Conservation (phyloP, 352 stramenopile species). For the Blastocystis sp. region DNA sequence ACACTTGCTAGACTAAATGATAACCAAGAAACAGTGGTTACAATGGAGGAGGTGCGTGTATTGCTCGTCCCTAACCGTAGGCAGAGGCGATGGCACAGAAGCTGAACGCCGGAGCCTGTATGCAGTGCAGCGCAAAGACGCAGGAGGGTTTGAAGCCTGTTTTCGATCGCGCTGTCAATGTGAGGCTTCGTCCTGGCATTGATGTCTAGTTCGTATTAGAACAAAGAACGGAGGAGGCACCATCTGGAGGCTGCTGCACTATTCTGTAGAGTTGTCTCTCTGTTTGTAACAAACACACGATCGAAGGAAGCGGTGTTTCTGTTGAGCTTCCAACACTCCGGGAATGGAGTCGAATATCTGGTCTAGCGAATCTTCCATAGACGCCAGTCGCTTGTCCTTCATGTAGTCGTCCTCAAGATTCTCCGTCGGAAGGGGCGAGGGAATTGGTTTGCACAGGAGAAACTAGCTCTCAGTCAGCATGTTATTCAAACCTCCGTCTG, state of each 20-base stretch:
- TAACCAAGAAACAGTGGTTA: slow-evolving; percentile 66
- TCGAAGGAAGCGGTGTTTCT: background rate
- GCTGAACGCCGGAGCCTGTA: slow-evolving; percentile 76
- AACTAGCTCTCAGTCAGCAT: background rate
- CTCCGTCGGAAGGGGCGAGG: background rate
- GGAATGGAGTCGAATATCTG: background rate
- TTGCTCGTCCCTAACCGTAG: slow-evolving; percentile 58
- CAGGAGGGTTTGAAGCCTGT: slow-evolving; percentile 82
- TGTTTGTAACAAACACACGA: background rate
- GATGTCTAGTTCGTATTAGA: slow-evolving; percentile 33
- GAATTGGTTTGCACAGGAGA: background rate
- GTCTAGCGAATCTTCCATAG: background rate
- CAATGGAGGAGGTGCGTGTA: slow-evolving; percentile 66
- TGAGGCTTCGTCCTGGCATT: slow-evolving; percentile 7
- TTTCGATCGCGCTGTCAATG: slow-evolving; percentile 81
- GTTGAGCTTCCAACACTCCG: background rate
- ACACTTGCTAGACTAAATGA: slow-evolving; percentile 74
- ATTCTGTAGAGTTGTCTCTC: slow-evolving; percentile 4
- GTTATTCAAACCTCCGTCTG: background rate
- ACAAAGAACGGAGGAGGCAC: background rate
- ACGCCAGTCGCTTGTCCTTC: background rate
- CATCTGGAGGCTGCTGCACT: slow-evolving; percentile 29
- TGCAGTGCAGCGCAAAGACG: slow-evolving; percentile 81
- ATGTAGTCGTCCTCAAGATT: slow-evolving; percentile 6
- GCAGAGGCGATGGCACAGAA: slow-evolving; percentile 75